Base-by-base conservation (phyloP, 2,329 filamentous ascomycete species). In the Paraphaeosphaeria minitans region DNA sequence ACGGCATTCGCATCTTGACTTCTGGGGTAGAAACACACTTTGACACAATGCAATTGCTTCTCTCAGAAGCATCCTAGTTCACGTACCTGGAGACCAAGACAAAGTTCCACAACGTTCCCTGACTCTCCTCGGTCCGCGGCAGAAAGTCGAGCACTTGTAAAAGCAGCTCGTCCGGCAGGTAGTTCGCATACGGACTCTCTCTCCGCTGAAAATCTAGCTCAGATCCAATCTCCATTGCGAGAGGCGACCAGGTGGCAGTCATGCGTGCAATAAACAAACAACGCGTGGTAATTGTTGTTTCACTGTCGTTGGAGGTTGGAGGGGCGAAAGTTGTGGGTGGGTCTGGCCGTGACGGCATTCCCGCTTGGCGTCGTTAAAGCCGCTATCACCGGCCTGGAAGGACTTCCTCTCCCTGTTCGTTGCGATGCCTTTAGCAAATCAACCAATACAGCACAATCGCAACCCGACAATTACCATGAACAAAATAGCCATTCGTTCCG, bases 111-210 rank as follows among this genome's bases (percentile, higher is more conserved):
- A 89, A 75, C 2, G 78, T 77, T 8, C 61, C 50, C 69, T 87
- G 85, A 3, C 78, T 75, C 42, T 69, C 64, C 16, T 53, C 57
- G 59, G 60, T 66, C 7, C 58, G 66, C n/a, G 73, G 71, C 48
- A 84, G 61, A 62, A 79, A 79, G 46, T 73, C 71, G 33, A 85
- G 66, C 54, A 87, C 81, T 27, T 82, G 74, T 21, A 83, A 70
- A 47, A 87, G 62, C 27, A 87, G 75, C 68, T 87, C 85, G 57
- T 82, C 79, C 4, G 85, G 84, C 3, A 87, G 79, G 64, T 83
- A 78, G 47, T 60, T 72, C 19, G 64, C 63, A 50, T 63, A 61
- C 39, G 29, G 16, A 4, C 10, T 10, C 13, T 45, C 45, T 19
- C 19, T 12, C 13, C 24, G 21, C 22, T 41, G 33, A 21, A 41